Evolutionary conservation across 2,329 filamentous ascomycete species (phyloP), one percentile per base, ranked within the genome.

Genomic region (Microascus cirrosus): DNA sequence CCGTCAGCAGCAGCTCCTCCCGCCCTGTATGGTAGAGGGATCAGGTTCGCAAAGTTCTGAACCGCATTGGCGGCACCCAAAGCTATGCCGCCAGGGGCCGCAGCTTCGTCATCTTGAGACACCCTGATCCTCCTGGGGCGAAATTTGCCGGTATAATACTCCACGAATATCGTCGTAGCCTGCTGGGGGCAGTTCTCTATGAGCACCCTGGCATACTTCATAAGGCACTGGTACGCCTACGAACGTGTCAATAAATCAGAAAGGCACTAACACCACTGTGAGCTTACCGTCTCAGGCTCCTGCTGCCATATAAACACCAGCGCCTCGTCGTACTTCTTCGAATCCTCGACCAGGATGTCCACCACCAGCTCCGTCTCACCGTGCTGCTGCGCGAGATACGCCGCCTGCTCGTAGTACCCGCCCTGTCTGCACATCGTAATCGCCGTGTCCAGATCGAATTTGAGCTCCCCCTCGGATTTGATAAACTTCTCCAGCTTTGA

Each of bases 381-480:
- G 66, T 99, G 92, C 70, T 96, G 93, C 59, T 91, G 89, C 7
- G 95, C 94, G 42, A 99, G 79, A 66, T 95, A 99, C 3, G 93
- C 94, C 15, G 94, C 94, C 74, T 99, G 95, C 60, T 97, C 92
- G 65, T 87, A 95, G 71, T 99, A 99, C 1, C 94, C 93, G 12
- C 93, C 94, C 73, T 99, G 94, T 32, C 95, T 84, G 67, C 94
- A 99, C 91, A 99, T 96, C 1, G 87, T 84, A 62, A 99, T 99
- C 15, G 94, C 94, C 1, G 94, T 99, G 63, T 99, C 94, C 2
- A 97, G 78, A 69, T 99, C 94, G 66, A 99, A 99, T 66, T 95
- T 96, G 50, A 96, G 80, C 65, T 96, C 92, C 2, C 89, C 91
- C 0, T 93, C 92, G 32, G 91, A 92, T 68, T 95, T 95, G 73